A percentile compares a stretch with the other conserved stretches of the same genome.
These are phyloP conservation scores for Solanum chilense DNA, from an alignment of 257 asterid genomes.

Conservation along the genomic window DNA sequence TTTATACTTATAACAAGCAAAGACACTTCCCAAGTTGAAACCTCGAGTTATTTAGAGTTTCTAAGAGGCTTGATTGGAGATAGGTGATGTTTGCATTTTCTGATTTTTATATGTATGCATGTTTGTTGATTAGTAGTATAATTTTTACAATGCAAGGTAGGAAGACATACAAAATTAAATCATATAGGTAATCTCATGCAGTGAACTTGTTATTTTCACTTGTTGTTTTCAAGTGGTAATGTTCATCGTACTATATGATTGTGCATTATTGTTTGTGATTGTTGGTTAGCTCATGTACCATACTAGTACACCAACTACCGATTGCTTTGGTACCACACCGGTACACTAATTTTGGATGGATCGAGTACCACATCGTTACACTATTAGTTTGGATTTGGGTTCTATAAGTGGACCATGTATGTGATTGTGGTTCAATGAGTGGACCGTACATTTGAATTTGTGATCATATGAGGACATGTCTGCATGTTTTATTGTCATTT, in stretches of 20 bases:
- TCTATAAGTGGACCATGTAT: background rate
- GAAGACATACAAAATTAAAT: too few species aligned
- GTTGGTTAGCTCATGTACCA: background rate
- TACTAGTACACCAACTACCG: background rate
- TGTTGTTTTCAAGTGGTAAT: background rate
- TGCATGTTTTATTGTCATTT: background rate
- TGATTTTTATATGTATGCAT: too few species aligned
- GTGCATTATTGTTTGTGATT: background rate
- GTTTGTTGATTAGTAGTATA: background rate
- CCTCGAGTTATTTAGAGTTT: background rate
- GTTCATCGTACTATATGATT: background rate
- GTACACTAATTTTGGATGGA: background rate
- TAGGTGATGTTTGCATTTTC: background rate
- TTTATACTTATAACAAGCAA: background rate
- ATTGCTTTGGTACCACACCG: background rate
- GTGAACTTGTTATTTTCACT: background rate
- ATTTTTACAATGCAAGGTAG: background rate
- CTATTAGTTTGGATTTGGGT: background rate
- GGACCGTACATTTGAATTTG: background rate
- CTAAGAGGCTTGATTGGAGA: background rate
- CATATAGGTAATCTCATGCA: too few species aligned
- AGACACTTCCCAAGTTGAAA: background rate
- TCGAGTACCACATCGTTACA: background rate
- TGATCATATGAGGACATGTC: background rate
- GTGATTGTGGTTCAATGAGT: background rate